Evolutionary conservation across 805 yeast species (phyloP), one percentile per base, ranked within the genome.

Genomic region (Cyberlindnera xishuangbannaensis): DNA sequence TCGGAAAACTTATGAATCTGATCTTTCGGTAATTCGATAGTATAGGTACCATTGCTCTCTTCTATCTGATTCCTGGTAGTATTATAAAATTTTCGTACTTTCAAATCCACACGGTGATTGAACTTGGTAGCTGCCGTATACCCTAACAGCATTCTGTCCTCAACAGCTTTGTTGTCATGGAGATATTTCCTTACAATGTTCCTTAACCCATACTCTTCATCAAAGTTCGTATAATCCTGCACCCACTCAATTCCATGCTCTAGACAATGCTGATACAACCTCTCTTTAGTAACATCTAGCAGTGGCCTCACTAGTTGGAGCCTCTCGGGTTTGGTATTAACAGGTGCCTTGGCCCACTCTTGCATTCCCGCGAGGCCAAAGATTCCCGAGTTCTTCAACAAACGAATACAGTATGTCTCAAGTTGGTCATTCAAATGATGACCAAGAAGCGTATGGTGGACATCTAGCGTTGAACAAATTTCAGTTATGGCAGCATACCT

Each of bases 341-440:
- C 38, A 2, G 50, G 43, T 7, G 55, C 48, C 25, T 40, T 44
- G 5, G 48, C 23, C 22, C 35, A 19, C 3, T 48, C 44, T 23
- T 47, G 49, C 64, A 81, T 76, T 0, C 85, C 82, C 1, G 65
- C 61, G 7, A 81, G 59, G 0, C 94, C 94, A 53, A 67, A 62
- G n/a, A 70, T 34, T 0, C 71, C 58, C 24, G 74, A 66, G 18
- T 68, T 65, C 2, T 54, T 34, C 2, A 59, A 33, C 31, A 81
- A 58, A 22, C 94, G 54, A 50, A 77, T 65, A 15, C 79, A 40
- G 40, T 70, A 77, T 0, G 90, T 80, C 48, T 84, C 95, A 11
- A 78, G 34, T 47, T 81, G 86, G 51, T 84, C 95, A 47, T 83
- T 76, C 29, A 62, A 47, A 44, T 76, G 83, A 46, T 84, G 95